Conservation (phyloP, 2,329 filamentous ascomycete genomes). For the Cercospora sp. region DNA sequence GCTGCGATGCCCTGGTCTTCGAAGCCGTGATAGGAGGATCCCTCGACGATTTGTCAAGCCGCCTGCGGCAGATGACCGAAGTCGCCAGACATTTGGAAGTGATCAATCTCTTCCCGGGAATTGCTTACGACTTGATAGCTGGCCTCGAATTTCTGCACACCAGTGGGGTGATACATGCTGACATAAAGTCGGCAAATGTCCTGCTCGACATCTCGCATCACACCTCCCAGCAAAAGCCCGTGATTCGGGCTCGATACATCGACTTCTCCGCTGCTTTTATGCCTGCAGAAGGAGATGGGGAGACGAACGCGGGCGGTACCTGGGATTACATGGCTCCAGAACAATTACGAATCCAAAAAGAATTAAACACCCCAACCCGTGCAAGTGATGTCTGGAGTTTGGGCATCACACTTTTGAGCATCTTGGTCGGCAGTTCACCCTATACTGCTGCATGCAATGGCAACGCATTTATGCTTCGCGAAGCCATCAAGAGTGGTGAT, state of each 20-base stretch:
- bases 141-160: constrained; percentile 47
- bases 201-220: constrained; percentile 39
- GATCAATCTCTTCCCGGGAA: constrained; percentile 42
- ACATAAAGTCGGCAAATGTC: constrained; percentile 53
- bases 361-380: constrained; percentile 36
- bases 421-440: constrained; percentile 46
- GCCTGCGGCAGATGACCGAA: constrained; percentile 37
- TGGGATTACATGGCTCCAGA: constrained; percentile 50
- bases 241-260: constrained; percentile 40
- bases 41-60: constrained; percentile 34
- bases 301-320: constrained; percentile 43
- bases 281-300: constrained; percentile 25
- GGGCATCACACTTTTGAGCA: constrained; percentile 47
- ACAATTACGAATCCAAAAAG: constrained; percentile 35
- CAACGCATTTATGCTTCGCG: constrained; percentile 46
- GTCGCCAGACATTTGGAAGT: constrained; percentile 41
- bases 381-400: constrained; percentile 48
- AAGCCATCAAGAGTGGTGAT: constrained; percentile 47
- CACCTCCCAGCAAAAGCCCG: constrained; percentile 25
- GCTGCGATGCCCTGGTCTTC: constrained; percentile 37
- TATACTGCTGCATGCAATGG: constrained; percentile 41
- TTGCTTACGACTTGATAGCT: constrained; percentile 43
- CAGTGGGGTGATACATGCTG: constrained; percentile 45
- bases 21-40: constrained; percentile 38
- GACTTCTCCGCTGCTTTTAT: constrained; percentile 48